Percentiles rank a stretch among this genome's conserved stretches.
Conservation (phyloP, 129 eudicot species). For the Centrapalus pauciflorus region DNA sequence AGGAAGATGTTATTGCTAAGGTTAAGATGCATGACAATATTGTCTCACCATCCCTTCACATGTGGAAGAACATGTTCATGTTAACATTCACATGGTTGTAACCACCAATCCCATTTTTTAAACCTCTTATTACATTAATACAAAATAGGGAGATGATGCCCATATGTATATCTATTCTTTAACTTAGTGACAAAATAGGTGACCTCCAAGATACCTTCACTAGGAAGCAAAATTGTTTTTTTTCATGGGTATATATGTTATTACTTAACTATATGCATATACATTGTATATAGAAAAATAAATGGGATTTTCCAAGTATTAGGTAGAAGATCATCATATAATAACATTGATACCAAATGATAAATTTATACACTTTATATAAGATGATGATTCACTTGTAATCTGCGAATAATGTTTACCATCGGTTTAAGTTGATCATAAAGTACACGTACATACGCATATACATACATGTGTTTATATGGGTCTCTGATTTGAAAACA, state of each 20-base stretch:
- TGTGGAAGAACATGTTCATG: slow-evolving; percentile 32
- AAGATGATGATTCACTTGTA: too few relatives aligned
- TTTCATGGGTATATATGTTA: background rate
- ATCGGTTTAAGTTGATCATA: too few relatives aligned
- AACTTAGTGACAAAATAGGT: slow-evolving; percentile 12
- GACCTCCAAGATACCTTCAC: slow-evolving; percentile 2
- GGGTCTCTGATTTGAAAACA: background rate
- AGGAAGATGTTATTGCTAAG: background rate
- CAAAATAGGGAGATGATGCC: background rate
- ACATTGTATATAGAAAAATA: too few relatives aligned
- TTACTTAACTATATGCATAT: background rate
- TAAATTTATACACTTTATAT: too few relatives aligned
- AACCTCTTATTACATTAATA: background rate
- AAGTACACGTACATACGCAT: too few relatives aligned
- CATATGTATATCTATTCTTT: background rate
- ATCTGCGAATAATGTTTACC: too few relatives aligned
- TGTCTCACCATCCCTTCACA: slow-evolving; percentile 23
- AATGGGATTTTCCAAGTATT: too few relatives aligned
- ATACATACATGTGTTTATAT: background rate
- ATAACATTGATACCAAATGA: too few relatives aligned
- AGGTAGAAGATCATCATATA: too few relatives aligned
- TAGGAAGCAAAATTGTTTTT: background rate
- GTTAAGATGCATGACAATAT: slow-evolving; percentile 6
- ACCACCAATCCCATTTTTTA: slow-evolving; percentile 3
- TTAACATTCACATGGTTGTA: slow-evolving; percentile 27